These are phyloP conservation scores for Cryomyces antarcticus DNA, from an alignment of 495 filamentous ascomycete species.

Conservation along the genomic window DNA sequence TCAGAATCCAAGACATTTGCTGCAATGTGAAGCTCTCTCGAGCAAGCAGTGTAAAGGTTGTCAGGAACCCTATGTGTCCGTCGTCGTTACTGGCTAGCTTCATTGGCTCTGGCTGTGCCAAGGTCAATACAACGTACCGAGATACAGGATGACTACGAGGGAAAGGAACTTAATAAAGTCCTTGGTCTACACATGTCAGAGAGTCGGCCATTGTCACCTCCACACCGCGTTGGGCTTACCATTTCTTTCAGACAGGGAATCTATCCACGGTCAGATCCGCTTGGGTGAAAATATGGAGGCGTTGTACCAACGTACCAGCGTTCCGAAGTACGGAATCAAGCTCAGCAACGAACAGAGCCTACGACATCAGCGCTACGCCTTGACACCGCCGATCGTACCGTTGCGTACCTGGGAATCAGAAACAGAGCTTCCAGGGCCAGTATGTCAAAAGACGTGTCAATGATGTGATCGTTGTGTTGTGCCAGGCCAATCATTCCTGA, in stretches of 20 bases:
- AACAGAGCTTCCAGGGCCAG: constrained; percentile 77
- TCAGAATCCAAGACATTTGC: constrained; percentile 70
- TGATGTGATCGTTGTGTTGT: constrained; percentile 36
- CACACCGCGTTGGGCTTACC: constrained; percentile 21
- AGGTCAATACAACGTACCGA: constrained; percentile 24
- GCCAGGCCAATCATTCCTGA: constrained; percentile 54
- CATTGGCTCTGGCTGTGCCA: too few relatives aligned
- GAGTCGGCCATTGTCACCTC: background rate
- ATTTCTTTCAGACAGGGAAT: constrained; percentile 83
- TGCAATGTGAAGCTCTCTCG: constrained; percentile 51
- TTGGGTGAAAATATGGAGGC: too few relatives aligned
- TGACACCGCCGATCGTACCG: background rate
- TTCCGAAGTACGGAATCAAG: constrained; percentile 82
- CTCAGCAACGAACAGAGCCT: constrained; percentile 75
- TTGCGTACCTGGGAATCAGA: constrained; percentile 49
- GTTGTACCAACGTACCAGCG: constrained; percentile 26
- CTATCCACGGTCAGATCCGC: constrained; percentile 4
- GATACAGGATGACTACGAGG: constrained; percentile 66
- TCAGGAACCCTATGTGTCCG: constrained; percentile 49
- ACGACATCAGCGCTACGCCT: constrained; percentile 3
- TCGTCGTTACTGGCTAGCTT: background rate
- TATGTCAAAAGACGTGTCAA: constrained; percentile 69
- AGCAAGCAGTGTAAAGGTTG: constrained; percentile 77
- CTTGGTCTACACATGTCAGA: constrained; percentile 41
- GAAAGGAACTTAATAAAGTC: constrained; percentile 82